A percentile compares a stretch with the other conserved stretches of the same genome.
Conservation (phyloP, 163 green algal genomes). For the Chlorella variabilis region DNA sequence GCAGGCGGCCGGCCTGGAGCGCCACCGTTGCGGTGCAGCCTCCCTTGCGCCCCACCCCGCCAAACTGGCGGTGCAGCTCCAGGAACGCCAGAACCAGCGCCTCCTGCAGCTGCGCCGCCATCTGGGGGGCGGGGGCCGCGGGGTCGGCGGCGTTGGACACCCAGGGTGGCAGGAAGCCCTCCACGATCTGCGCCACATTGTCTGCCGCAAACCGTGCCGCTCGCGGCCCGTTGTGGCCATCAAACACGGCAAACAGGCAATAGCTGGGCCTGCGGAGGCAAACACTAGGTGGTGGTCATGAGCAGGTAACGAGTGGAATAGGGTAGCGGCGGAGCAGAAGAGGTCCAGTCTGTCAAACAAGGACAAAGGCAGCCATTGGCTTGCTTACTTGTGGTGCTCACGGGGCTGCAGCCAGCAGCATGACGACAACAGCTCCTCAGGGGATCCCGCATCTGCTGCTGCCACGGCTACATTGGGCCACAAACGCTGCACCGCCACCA, state of each 20-base stretch:
- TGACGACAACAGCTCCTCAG: too few species aligned
- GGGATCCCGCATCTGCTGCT: too few species aligned
- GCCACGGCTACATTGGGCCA: too few species aligned
- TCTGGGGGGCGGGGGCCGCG: not conserved
- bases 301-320: too few species aligned
- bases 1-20: conserved; percentile 58
- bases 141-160: not conserved
- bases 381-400: too few species aligned
- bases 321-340: too few species aligned
- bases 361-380: too few species aligned
- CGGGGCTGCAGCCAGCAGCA: too few species aligned
- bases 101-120: conserved; percentile 39
- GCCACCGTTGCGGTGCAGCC: conserved; percentile 58
- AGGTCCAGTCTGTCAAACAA: too few species aligned
- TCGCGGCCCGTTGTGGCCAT: conserved; percentile 65
- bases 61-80: conserved; percentile 50
- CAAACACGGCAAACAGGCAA: conserved; percentile 59
- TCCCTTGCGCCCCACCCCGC: conserved; percentile 26
- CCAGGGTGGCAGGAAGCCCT: conserved; percentile 36
- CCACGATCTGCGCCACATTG: conserved; percentile 26
- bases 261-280: conserved; percentile 27
- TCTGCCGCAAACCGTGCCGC: conserved; percentile 42
- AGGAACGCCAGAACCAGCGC: conserved; percentile 41
- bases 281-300: too few species aligned
- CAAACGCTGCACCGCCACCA: conserved; percentile 9